phyloP scores from a whole-genome alignment of 2,329 filamentous ascomycete genomes.

The Metarhizium guizhouense region DNA sequence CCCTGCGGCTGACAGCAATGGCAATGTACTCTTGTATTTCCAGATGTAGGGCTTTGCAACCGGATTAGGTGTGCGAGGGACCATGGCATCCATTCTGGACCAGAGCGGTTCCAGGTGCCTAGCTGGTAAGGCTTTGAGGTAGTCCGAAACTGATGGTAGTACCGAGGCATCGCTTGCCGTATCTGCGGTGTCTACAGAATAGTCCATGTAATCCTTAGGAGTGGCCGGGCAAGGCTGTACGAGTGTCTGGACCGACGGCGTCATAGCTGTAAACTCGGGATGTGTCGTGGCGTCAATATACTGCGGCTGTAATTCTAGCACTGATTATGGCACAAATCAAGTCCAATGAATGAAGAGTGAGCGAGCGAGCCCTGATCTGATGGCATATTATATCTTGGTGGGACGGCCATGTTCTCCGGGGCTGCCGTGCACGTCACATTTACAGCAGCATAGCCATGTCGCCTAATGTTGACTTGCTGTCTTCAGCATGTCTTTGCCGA shows the following conservation, averaged over 20 bases:
- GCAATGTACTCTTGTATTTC: constrained; percentile 26
- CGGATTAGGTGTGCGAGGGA: constrained; percentile 37
- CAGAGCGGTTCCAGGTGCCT: constrained; percentile 34
- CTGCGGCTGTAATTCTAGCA: not conserved
- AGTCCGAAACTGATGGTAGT: constrained; percentile 7
- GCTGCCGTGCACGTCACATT: too few relatives aligned
- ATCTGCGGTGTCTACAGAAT: not conserved
- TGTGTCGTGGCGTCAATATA: not conserved
- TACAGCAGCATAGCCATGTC: too few relatives aligned
- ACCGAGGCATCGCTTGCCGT: not conserved
- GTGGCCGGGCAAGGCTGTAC: not conserved
- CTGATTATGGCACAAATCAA: not conserved
- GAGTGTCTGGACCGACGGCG: not conserved
- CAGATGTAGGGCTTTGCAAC: constrained; percentile 29
- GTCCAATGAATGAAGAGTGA: too few relatives aligned
- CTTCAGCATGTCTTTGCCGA: too few relatives aligned
- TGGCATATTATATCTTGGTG: too few relatives aligned
- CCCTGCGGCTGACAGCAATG: constrained; percentile 25
- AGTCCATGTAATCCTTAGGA: not conserved
- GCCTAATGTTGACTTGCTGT: too few relatives aligned
- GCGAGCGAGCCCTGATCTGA: too few relatives aligned
- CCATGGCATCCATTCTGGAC: constrained; percentile 37
- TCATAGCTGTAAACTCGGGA: not conserved
- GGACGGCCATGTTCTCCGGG: too few relatives aligned
- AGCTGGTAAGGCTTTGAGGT: constrained; percentile 18